Conservation (phyloP, 2,329 filamentous ascomycete species). For the Colletotrichum sp. region DNA sequence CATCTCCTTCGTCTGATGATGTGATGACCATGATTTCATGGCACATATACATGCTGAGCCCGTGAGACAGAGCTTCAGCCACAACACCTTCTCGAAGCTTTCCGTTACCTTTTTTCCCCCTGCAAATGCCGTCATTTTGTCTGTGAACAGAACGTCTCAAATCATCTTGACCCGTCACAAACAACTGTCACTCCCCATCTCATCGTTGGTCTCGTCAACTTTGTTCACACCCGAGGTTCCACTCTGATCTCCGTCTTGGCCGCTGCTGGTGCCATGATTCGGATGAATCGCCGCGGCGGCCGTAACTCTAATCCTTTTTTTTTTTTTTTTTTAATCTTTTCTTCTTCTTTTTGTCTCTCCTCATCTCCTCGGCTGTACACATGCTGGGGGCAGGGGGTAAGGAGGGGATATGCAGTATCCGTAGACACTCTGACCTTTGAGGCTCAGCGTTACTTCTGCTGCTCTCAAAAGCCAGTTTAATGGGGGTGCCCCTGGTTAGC, state of each 20-base stretch:
- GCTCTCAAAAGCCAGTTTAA: background rate
- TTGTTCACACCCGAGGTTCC: background rate
- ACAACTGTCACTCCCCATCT: background rate
- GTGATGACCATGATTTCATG: background rate
- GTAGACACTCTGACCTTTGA: background rate
- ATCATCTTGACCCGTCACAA: background rate
- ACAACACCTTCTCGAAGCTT: background rate
- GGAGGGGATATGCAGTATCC: background rate
- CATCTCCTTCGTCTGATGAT: background rate
- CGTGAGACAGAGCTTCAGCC: background rate
- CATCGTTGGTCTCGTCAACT: background rate
- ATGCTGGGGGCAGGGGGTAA: background rate
- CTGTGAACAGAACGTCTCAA: background rate
- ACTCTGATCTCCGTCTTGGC: background rate
- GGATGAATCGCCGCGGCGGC: background rate
- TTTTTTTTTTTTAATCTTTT: no score
- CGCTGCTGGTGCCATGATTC: background rate
- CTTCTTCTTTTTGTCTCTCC: no score
- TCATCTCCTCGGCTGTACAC: background rate
- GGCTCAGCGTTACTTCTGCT: background rate
- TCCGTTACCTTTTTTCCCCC: background rate
- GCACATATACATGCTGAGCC: background rate
- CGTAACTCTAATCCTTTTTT: background rate
- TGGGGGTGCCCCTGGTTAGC: background rate
- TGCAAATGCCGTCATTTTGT: background rate